Percentiles rank a stretch among this genome's conserved stretches.
Evolutionary conservation across 179 eudicot genomes (phyloP).

Genomic region (Pouteria campechiana): DNA sequence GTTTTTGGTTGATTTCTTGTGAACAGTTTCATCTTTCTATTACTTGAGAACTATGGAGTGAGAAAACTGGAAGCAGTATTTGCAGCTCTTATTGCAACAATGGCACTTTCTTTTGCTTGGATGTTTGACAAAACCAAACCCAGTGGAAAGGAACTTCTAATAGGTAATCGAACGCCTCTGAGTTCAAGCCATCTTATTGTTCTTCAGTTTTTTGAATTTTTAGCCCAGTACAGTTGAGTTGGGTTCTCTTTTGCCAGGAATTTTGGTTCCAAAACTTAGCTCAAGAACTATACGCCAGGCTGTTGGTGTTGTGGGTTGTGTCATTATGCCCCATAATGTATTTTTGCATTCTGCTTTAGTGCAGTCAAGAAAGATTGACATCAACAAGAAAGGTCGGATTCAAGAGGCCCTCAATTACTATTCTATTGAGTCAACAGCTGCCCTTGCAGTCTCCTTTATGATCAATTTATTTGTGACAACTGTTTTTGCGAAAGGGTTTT

Average conservation of each 20-base stretch:
- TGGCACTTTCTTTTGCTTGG: constrained; percentile 92
- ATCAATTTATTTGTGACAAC: constrained; percentile 59
- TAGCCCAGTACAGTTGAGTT: no score
- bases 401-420: constrained; percentile 63
- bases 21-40: constrained; percentile 69
- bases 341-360: constrained; percentile 66
- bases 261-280: constrained; percentile 47
- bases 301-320: constrained; percentile 68
- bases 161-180: constrained; percentile 28
- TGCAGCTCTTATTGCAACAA: constrained; percentile 71
- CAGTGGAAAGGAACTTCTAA: constrained; percentile 50
- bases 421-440: constrained; percentile 47
- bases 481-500: constrained; percentile 67
- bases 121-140: constrained; percentile 94
- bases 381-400: constrained; percentile 33
- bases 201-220: no score
- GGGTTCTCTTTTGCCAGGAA: constrained; percentile 20
- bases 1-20: constrained; percentile 2
- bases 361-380: constrained; percentile 60
- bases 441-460: constrained; percentile 46
- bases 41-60: constrained; percentile 92
- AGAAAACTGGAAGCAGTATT: constrained; percentile 87
- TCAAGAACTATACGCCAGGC: constrained; percentile 51
- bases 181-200: background rate
- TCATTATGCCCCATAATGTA: constrained; percentile 66